These are phyloP conservation scores for Cicer pinnatifidum DNA, from an alignment of 306 rosid genomes.

Conservation along the genomic window DNA sequence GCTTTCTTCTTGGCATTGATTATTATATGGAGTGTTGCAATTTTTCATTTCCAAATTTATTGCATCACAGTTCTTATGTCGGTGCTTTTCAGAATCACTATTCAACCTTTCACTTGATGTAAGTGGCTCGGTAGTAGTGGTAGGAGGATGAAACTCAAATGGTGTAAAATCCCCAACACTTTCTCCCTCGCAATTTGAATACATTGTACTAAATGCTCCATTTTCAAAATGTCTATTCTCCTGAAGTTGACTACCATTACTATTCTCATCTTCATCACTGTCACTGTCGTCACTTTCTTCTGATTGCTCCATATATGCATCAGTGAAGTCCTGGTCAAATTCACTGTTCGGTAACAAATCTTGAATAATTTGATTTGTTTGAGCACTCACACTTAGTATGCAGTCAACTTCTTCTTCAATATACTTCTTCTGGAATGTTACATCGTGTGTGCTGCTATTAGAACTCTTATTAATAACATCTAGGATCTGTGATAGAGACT, in stretches of 20 bases:
- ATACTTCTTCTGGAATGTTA: slow-evolving; percentile 45
- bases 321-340: slow-evolving; percentile 63
- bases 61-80: slow-evolving; percentile 28
- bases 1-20: slow-evolving; percentile 33
- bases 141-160: slow-evolving; percentile 30
- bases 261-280: slow-evolving; percentile 42
- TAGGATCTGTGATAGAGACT: slow-evolving; percentile 55
- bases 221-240: slow-evolving; percentile 41
- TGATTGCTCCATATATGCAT: slow-evolving; percentile 73
- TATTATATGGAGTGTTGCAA: neutral
- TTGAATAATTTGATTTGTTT: slow-evolving; percentile 65
- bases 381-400: slow-evolving; percentile 75
- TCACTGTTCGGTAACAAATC: slow-evolving; percentile 60
- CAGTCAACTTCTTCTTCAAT: slow-evolving; percentile 69
- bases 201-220: slow-evolving; percentile 33
- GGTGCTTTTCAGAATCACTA: slow-evolving; percentile 33
- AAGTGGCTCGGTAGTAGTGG: slow-evolving; percentile 29
- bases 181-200: slow-evolving; percentile 51
- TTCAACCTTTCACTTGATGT: slow-evolving; percentile 32
- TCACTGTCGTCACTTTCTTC: slow-evolving; percentile 68
- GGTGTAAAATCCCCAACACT: slow-evolving; percentile 68
- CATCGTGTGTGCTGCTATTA: slow-evolving; percentile 22
- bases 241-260: slow-evolving; percentile 26
- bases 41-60: slow-evolving; percentile 24
- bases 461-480: slow-evolving; percentile 57